These are phyloP conservation scores for Colletotrichum sp. DNA, from an alignment of 2,329 filamentous ascomycete genomes.

Conservation along the genomic window DNA sequence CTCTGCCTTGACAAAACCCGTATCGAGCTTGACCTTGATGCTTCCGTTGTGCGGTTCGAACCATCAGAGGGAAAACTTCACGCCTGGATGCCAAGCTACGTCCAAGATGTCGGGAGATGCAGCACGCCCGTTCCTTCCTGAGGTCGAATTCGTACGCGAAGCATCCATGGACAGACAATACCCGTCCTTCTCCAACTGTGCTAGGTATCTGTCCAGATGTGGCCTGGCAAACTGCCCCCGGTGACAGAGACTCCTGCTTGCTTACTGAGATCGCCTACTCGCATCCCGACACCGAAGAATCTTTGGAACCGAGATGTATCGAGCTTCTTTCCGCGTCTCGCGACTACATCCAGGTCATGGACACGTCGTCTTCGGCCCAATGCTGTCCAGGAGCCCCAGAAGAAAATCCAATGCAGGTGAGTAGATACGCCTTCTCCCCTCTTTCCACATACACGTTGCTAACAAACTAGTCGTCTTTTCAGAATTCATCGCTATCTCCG, in stretches of 20 bases:
- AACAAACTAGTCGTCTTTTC: background rate
- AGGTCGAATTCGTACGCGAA: background rate
- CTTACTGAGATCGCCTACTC: background rate
- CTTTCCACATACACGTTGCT: background rate
- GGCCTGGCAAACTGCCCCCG: background rate
- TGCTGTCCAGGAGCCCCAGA: background rate
- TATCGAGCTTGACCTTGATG: background rate
- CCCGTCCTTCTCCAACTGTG: background rate
- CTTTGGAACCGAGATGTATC: background rate
- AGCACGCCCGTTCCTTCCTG: background rate
- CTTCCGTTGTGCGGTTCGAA: background rate
- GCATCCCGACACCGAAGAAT: background rate
- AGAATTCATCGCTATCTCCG: background rate
- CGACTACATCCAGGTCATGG: background rate
- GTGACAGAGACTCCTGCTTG: background rate
- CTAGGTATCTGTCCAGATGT: background rate
- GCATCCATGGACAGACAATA: background rate
- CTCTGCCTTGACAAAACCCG: background rate
- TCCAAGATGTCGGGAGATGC: background rate
- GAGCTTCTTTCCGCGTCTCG: background rate
- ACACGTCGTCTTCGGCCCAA: background rate
- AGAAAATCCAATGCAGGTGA: background rate
- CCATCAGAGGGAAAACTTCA: background rate
- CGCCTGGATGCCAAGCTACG: background rate
- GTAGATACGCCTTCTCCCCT: background rate